These are phyloP conservation scores for Micractinium sp. DNA, from an alignment of 139 green algal species.

Conservation along the genomic window DNA sequence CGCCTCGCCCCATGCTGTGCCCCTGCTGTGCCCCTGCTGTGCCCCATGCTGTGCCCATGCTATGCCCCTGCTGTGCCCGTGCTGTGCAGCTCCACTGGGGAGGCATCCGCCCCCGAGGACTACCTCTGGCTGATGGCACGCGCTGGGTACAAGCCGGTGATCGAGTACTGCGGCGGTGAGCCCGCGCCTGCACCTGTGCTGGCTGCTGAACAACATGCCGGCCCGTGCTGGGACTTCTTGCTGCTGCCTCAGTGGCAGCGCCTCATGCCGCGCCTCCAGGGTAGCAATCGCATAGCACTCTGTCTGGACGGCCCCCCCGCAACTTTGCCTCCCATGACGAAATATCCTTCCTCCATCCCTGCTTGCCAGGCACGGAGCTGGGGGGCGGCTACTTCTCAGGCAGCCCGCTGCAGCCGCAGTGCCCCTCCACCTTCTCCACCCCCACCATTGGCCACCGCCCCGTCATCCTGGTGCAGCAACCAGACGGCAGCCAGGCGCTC, in stretches of 20 bases:
- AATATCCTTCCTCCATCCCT: background rate
- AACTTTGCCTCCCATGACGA: no score
- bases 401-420: constrained; percentile 79
- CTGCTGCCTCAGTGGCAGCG: background rate
- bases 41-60: background rate
- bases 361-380: constrained; percentile 85
- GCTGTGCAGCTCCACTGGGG: constrained; percentile 60
- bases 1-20: background rate
- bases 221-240: background rate
- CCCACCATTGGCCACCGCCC: constrained; percentile 52
- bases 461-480: constrained; percentile 49
- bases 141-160: constrained; percentile 79
- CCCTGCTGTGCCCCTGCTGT: background rate
- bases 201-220: background rate
- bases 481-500: background rate
- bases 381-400: constrained; percentile 83
- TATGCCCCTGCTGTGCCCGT: background rate
- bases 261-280: no score
- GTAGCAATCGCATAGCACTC: no score
- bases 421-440: constrained; percentile 79
- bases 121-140: constrained; percentile 71
- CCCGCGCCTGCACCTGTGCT: background rate
- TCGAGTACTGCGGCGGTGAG: constrained; percentile 91
- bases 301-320: no score
- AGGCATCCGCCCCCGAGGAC: constrained; percentile 74